Evolutionary conservation across 2,329 filamentous ascomycete species (phyloP).

Genomic region (Monosporascus sp.): DNA sequence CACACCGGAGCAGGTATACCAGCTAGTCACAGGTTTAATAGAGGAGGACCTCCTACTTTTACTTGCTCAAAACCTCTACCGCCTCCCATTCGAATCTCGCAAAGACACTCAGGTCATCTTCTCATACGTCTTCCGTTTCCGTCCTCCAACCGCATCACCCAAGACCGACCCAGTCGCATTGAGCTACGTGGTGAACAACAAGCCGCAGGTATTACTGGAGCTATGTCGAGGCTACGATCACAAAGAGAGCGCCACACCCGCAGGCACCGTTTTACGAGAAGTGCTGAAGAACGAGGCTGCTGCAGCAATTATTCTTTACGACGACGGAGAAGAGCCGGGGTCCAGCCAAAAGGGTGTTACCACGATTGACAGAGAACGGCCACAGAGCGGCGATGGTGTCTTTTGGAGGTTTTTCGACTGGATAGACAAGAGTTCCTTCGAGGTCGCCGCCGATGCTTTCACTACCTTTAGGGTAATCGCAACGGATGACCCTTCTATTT

Average conservation of each 20-base stretch:
- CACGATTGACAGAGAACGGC: conserved; percentile 69
- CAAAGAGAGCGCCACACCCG: conserved; percentile 86
- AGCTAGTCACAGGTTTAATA: conserved; percentile 78
- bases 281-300: conserved; percentile 86
- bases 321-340: conserved; percentile 68
- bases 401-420: conserved; percentile 98
- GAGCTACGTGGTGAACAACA: conserved; percentile 79
- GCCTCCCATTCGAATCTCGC: conserved; percentile 88
- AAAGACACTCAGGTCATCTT: conserved; percentile 96
- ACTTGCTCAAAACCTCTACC: conserved; percentile 75
- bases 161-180: conserved; percentile 77
- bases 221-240: conserved; percentile 86
- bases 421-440: conserved; percentile 95
- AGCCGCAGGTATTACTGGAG: conserved; percentile 81
- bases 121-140: conserved; percentile 89
- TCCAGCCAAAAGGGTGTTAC: conserved; percentile 71
- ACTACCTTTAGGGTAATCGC: conserved; percentile 79
- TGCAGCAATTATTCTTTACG: conserved; percentile 85
- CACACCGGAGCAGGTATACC: conserved; percentile 80
- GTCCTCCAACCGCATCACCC: conserved; percentile 60
- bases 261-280: conserved; percentile 83
- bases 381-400: conserved; percentile 73
- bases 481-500: background rate
- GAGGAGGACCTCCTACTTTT: conserved; percentile 84
- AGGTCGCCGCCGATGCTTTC: conserved; percentile 95